Percentiles rank a stretch among this genome's conserved stretches.
Evolutionary conservation across 495 filamentous ascomycete species (phyloP).

Genomic region (Parathielavia hyrcaniae): DNA sequence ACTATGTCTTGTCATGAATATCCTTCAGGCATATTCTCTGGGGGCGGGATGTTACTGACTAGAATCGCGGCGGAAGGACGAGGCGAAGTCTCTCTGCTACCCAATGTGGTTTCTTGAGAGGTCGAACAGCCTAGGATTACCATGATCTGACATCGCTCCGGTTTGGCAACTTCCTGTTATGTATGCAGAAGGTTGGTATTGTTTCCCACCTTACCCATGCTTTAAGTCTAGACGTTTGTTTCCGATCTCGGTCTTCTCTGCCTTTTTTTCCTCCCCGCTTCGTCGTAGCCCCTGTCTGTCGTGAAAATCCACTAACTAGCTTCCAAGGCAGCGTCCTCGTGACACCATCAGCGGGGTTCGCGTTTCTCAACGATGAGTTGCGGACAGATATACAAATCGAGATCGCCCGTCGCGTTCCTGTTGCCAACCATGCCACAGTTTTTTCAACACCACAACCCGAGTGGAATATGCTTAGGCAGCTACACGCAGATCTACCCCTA

Average conservation of each 20-base stretch:
- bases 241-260: background rate
- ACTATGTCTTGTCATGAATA: background rate
- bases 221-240: background rate
- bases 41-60: no score
- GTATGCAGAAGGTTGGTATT: no score
- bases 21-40: no score
- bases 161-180: no score
- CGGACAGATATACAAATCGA: background rate
- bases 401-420: background rate
- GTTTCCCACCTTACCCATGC: background rate
- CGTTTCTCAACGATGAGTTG: background rate
- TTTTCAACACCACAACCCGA: background rate
- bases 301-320: background rate
- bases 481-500: constrained; percentile 4
- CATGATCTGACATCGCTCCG: no score
- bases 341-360: constrained; percentile 1
- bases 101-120: no score
- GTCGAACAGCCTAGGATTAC: no score
- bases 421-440: background rate
- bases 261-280: background rate
- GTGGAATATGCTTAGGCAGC: constrained; percentile 1
- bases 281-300: background rate
- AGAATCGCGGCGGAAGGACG: no score
- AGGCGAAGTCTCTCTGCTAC: no score
- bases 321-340: constrained; percentile 3